Conservation (phyloP, 1,284 basidiomycete genomes). For the Austroboletus olivaceoglutinosus region DNA sequence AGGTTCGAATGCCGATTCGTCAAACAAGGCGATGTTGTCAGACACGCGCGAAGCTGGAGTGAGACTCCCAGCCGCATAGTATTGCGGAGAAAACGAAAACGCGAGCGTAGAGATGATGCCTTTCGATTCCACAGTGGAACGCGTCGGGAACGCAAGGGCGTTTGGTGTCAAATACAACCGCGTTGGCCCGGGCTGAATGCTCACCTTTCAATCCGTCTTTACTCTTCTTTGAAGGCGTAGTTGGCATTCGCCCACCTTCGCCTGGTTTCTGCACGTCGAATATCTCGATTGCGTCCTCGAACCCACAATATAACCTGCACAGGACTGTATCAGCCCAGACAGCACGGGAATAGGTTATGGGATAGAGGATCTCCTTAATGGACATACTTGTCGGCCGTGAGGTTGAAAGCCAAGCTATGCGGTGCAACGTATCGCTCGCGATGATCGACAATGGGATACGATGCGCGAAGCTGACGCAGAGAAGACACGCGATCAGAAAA, state of each 20-base stretch:
- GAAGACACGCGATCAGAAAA: background rate
- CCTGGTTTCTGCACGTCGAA: conserved; percentile 78
- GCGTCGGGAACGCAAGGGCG: too few relatives aligned
- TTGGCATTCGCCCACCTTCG: conserved; percentile 70
- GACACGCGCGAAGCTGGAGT: conserved; percentile 47
- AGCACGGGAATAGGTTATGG: too few relatives aligned
- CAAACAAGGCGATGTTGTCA: conserved; percentile 75
- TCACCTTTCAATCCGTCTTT: conserved; percentile 83
- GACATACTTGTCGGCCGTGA: conserved; percentile 61
- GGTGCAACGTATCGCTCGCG: conserved; percentile 85
- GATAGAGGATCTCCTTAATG: background rate
- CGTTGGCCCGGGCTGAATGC: background rate
- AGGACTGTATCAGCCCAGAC: too few relatives aligned
- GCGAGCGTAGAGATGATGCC: conserved; percentile 83
- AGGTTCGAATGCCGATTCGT: conserved; percentile 55
- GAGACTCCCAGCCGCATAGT: conserved; percentile 74
- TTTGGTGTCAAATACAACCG: background rate
- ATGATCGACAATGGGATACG: conserved; percentile 89
- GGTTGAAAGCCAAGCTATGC: conserved; percentile 77
- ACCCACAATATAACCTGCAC: conserved; percentile 82
- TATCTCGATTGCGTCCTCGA: conserved; percentile 85
- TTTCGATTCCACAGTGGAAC: too few relatives aligned
- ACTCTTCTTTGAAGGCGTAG: conserved; percentile 74
- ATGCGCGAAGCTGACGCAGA: conserved; percentile 51
- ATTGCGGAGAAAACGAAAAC: conserved; percentile 61